phyloP scores from a whole-genome alignment of 83 land plant genomes.

The Larix sibirica region DNA sequence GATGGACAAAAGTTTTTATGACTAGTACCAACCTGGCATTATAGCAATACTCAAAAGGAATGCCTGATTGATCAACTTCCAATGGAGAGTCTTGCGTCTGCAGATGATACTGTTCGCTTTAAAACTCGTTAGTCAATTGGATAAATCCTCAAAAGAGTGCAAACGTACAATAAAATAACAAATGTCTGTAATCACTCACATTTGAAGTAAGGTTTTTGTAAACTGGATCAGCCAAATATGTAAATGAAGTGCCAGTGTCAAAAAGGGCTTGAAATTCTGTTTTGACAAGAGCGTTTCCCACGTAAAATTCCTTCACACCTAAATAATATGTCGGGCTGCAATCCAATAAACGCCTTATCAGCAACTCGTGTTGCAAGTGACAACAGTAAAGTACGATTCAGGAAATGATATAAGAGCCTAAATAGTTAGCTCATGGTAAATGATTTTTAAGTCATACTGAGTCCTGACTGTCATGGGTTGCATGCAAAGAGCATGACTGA shows the following conservation, averaged over 20 bases:
- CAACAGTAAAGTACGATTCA: too few species aligned
- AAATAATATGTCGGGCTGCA: slow-evolving; percentile 67
- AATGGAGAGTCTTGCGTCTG: slow-evolving; percentile 24
- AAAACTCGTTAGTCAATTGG: background rate
- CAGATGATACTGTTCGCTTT: slow-evolving; percentile 42
- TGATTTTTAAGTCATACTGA: background rate
- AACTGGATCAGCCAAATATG: slow-evolving; percentile 54
- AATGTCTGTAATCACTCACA: slow-evolving; percentile 39
- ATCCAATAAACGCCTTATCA: slow-evolving; percentile 10
- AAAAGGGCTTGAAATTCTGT: slow-evolving; percentile 45
- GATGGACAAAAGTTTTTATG: background rate
- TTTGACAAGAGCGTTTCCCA: slow-evolving; percentile 45
- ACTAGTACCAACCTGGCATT: slow-evolving; percentile 34
- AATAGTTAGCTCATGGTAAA: background rate
- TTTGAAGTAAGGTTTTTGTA: slow-evolving; percentile 49
- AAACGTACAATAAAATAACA: background rate
- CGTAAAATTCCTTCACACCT: slow-evolving; percentile 41
- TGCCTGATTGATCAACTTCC: slow-evolving; percentile 23
- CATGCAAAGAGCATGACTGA: slow-evolving; percentile 10
- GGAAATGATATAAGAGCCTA: too few species aligned
- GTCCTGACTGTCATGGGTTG: background rate
- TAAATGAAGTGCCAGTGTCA: slow-evolving; percentile 94
- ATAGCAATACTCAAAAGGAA: slow-evolving; percentile 70
- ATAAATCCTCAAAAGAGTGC: slow-evolving; percentile 12
- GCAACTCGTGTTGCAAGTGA: background rate